Base-by-base conservation (phyloP, 2,329 filamentous ascomycete genomes). In the Talaromyces marneffei region DNA sequence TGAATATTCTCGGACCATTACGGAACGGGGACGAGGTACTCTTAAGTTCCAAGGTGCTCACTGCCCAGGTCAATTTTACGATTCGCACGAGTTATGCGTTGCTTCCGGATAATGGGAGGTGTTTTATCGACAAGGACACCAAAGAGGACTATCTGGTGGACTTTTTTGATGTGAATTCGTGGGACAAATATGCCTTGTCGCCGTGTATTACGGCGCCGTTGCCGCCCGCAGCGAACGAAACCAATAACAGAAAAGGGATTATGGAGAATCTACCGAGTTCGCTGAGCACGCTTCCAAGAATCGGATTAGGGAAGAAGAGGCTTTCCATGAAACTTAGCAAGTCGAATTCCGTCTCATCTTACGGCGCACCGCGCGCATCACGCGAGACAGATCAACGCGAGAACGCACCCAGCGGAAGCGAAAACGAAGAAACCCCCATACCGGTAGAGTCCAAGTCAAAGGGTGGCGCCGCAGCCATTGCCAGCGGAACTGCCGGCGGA, bases 21-120 rank as follows among this genome's bases (percentile, higher is more conserved):
- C 87, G 92, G 37, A 93, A 96, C 68, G 92, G 92, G n/a, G 92
- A 97, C 70, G 90, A 92, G 18, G 92, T 97, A 0, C 82, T 96
- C 0, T 81, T 97, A 62, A 96, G 92, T 69, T 92, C 92, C 64
- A 90, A 91, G 66, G 88, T 97, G 0, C 82, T 97, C 16, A 96
- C 92, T 0, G 92, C 93, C 0, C 90, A 94, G 70, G 92, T 96
- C 67, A 96, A 96, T 75, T 96, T 97, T 69, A 92, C 89, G 0
- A 86, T 97, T 55, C 85, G 93, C 7, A 96, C 92, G 0, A 92
- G 87, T 44, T 97, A 90, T 69, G 86, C 87, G 10, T 85, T 97
- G 8, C 81, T 97, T 0, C 93, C 93, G 0, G 88, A 96, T 61
- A 88, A 94, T 67, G 92, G 92, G 0, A 87, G 86, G 69, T 95